Percentiles rank a stretch among this genome's conserved stretches.
Conservation (phyloP, 73 alveolate genomes). For the Paramecium primaurelia region DNA sequence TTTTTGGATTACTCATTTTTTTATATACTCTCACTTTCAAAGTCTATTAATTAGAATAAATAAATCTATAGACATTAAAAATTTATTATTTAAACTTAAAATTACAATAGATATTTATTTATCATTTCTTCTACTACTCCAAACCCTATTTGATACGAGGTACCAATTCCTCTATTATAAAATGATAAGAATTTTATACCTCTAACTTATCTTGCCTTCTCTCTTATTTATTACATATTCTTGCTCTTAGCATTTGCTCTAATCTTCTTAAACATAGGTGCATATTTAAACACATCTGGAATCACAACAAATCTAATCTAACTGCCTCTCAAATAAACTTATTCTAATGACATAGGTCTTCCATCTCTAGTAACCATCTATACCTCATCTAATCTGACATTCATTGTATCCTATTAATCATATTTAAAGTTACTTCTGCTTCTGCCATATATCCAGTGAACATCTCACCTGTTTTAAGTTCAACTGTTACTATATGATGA, state of each 20-base stretch:
- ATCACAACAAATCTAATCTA: slow-evolving; percentile 94
- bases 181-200: background rate
- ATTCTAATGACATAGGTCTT: slow-evolving; percentile 75
- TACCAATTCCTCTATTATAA: slow-evolving; percentile 16
- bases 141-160: slow-evolving; percentile 25
- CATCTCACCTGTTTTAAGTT: slow-evolving; percentile 91
- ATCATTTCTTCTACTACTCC: slow-evolving; percentile 36
- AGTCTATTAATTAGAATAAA: too few relatives aligned
- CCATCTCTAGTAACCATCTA: slow-evolving; percentile 93
- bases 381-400: slow-evolving; percentile 94
- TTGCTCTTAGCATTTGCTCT: slow-evolving; percentile 89
- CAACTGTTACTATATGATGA: slow-evolving; percentile 95
- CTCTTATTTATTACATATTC: slow-evolving; percentile 67
- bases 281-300: slow-evolving; percentile 97
- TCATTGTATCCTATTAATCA: slow-evolving; percentile 87
- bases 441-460: slow-evolving; percentile 96
- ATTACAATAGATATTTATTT: background rate
- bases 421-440: slow-evolving; percentile 76
- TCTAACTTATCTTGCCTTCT: slow-evolving; percentile 66
- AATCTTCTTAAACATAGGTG: slow-evolving; percentile 97
- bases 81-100: background rate
- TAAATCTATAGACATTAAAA: too few relatives aligned
- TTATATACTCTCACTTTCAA: too few relatives aligned
- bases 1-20: too few relatives aligned
- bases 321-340: slow-evolving; percentile 95